phyloP scores from a whole-genome alignment of 1,284 basidiomycete species.

The Rhodotorula sp. region DNA sequence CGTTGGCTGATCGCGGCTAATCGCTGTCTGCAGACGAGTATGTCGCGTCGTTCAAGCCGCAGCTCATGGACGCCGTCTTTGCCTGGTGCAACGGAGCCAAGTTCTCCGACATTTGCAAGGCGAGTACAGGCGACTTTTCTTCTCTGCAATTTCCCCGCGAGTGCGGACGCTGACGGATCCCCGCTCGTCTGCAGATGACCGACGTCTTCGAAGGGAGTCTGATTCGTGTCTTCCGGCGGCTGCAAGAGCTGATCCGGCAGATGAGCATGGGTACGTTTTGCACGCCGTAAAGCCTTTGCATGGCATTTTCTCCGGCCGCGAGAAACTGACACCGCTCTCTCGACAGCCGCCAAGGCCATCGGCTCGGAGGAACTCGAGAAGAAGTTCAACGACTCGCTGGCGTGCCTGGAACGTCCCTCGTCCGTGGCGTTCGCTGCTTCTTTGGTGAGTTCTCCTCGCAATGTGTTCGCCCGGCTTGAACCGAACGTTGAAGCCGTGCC shows the following conservation, averaged over 20 bases:
- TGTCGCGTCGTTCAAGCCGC: slow-evolving; percentile 93
- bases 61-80: slow-evolving; percentile 94
- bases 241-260: slow-evolving; percentile 91
- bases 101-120: slow-evolving; percentile 95
- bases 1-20: too few species aligned
- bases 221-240: slow-evolving; percentile 87
- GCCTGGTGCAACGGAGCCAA: slow-evolving; percentile 98
- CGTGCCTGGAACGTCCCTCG: slow-evolving; percentile 85
- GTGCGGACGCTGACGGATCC: too few species aligned
- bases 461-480: background rate
- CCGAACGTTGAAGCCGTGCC: background rate
- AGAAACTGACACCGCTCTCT: background rate
- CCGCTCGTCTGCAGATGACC: slow-evolving; percentile 62
- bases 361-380: slow-evolving; percentile 89
- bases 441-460: slow-evolving; percentile 8
- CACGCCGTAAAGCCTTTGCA: too few species aligned
- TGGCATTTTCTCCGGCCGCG: background rate
- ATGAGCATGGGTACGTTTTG: slow-evolving; percentile 66
- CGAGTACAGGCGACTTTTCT: slow-evolving; percentile 48
- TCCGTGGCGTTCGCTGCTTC: slow-evolving; percentile 73
- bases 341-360: slow-evolving; percentile 77
- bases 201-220: slow-evolving; percentile 95
- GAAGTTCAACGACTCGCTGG: slow-evolving; percentile 81
- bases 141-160: background rate
- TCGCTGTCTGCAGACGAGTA: slow-evolving; percentile 64